Evolutionary conservation across 805 yeast genomes (phyloP), one percentile per base, ranked within the genome.

Genomic region (Lachancea mirantina): DNA sequence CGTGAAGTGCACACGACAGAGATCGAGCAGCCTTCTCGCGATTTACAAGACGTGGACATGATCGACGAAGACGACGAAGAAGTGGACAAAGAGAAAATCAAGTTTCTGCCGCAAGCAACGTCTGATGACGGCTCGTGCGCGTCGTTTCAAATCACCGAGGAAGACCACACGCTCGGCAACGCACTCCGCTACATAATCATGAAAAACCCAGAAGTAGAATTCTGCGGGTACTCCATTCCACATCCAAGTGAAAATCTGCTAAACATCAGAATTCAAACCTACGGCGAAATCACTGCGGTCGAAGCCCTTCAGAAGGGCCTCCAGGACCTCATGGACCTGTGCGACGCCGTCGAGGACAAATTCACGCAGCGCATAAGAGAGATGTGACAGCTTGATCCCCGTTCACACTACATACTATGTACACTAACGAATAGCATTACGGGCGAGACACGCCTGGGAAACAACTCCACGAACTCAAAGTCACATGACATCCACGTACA

Each of bases 131-230:
- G 96, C 27, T 73, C 89, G 26, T 87, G 95, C 17, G 96, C 95
- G 1, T 84, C 96, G 4, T 92, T 92, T 65, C 95, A 89, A 61
- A 80, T 92, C 40, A 57, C 75, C 19, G 92, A 87, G 46, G 98
- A 92, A 60, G 98, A 92, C 61, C 98, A 92, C 57, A 92, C 98
- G 1, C 63, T 92, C 31, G 98, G 98, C 15, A 92, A 92, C 52
- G 82, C 97, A 5, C 71, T 92, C 33, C 77, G 96, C 57, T 88
- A 87, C 61, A 77, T 89, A 56, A 85, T 92, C 48, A 87, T 92
- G 95, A 88, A 89, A 64, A 92, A 92, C 53, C 96, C 96, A 23
- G 94, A 87, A 45, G 98, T 92, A 16, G 98, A 92, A 55, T 92
- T 92, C 59, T 89, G 97, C 55, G 98, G 98, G 36, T 92, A 92